Conservation (phyloP, 192 early-diverging fungal species). For the Mortierella claussenii region DNA sequence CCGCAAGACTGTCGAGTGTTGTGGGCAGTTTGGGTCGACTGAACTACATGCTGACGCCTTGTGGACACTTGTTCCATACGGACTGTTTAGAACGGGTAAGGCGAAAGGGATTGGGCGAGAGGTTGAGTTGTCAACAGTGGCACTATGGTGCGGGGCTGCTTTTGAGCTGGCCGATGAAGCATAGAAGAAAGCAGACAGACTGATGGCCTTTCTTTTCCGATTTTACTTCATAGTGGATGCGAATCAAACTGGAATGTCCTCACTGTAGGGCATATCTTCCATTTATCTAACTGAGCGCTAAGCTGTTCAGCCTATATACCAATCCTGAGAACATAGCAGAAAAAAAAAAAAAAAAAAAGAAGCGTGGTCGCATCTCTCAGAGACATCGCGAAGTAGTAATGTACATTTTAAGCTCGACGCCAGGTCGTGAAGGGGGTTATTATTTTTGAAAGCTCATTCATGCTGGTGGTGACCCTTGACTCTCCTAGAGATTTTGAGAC, state of each 20-base stretch:
- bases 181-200: too few relatives aligned
- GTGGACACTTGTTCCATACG: constrained; percentile 81
- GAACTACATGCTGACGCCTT: constrained; percentile 83
- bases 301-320: neutral
- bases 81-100: constrained; percentile 73
- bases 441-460: neutral
- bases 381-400: neutral
- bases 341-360: neutral
- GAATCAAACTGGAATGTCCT: constrained; percentile 82
- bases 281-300: constrained; percentile 5
- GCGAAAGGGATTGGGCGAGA: too few relatives aligned
- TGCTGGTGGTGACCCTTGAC: constrained; percentile 32
- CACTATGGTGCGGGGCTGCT: too few relatives aligned
- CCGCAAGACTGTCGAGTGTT: constrained; percentile 49
- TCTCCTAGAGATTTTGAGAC: constrained; percentile 18
- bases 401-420: too few relatives aligned
- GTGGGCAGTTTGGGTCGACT: constrained; percentile 58
- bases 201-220: too few relatives aligned
- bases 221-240: constrained; percentile 80
- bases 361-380: neutral
- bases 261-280: constrained; percentile 72
- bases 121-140: too few relatives aligned
- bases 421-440: too few relatives aligned
- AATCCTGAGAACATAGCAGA: neutral
- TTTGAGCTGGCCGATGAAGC: too few relatives aligned